Evolutionary conservation across 345 rosid genomes (phyloP).

Genomic region (Eucalyptus tenuipes): DNA sequence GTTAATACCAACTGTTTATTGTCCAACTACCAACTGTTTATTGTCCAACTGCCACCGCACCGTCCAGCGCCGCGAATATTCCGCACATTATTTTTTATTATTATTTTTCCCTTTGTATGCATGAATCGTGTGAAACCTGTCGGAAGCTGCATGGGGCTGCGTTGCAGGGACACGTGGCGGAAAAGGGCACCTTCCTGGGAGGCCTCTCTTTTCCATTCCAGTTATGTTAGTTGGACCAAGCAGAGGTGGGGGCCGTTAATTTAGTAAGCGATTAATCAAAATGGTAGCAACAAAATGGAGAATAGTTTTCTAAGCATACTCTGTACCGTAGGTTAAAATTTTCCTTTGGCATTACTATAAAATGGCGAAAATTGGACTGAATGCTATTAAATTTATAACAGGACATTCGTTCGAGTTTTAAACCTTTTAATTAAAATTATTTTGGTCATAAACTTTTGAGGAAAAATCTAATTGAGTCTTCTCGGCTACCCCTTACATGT

Average conservation of each 20-base stretch:
- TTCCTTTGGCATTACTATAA: not conserved
- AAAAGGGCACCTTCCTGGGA: not conserved
- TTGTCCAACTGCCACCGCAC: not conserved
- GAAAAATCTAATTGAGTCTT: not conserved
- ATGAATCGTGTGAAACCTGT: not conserved
- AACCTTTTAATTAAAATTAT: not conserved
- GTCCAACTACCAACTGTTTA: not conserved
- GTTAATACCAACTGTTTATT: not conserved
- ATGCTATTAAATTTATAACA: too few species aligned
- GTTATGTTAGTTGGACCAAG: not conserved
- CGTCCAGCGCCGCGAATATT: not conserved
- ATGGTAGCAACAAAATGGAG: not conserved
- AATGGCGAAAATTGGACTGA: not conserved
- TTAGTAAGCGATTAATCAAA: not conserved
- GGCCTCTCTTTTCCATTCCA: accelerated
- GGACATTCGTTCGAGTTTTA: not conserved
- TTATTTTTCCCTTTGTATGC: not conserved
- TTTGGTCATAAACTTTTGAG: not conserved
- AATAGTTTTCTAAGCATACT: not conserved
- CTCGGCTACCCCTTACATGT: accelerated
- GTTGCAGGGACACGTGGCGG: not conserved
- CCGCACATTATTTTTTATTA: not conserved
- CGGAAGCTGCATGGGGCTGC: not conserved
- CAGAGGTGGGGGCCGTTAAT: not conserved
- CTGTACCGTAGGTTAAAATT: too few species aligned